Evolutionary conservation across 208 protist species (phyloP).

Genomic region (Trypanosoma boissoni): DNA sequence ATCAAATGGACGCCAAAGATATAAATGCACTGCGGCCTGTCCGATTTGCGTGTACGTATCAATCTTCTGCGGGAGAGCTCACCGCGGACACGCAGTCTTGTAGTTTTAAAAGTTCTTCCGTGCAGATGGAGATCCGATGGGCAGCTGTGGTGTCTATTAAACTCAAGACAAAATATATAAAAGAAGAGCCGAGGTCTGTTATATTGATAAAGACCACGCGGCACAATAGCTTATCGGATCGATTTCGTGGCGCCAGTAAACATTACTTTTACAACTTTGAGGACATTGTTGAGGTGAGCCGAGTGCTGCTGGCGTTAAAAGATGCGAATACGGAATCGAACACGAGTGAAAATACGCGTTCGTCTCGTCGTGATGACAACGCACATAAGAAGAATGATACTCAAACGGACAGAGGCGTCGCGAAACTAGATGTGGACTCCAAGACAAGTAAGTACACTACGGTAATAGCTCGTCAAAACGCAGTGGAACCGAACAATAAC

Average conservation of each 20-base stretch:
- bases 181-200: constrained; percentile 67
- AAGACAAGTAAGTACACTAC: too few species aligned
- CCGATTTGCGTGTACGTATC: constrained; percentile 55
- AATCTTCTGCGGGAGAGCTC: constrained; percentile 64
- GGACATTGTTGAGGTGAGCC: constrained; percentile 66
- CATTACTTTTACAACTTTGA: constrained; percentile 82
- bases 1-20: not conserved
- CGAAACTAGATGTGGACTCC: too few species aligned
- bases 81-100: constrained; percentile 39
- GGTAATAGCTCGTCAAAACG: too few species aligned
- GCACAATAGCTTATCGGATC: constrained; percentile 13
- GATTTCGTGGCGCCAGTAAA: constrained; percentile 24
- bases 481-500: too few species aligned
- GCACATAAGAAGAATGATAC: too few species aligned
- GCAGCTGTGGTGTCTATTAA: constrained; percentile 54
- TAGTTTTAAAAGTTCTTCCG: constrained; percentile 53
- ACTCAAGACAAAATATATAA: constrained; percentile 71
- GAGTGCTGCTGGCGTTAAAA: constrained; percentile 28
- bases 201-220: constrained; percentile 40
- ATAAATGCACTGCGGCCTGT: not conserved
- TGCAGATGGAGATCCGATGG: constrained; percentile 62
- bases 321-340: constrained; percentile 1
- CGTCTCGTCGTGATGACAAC: not conserved
- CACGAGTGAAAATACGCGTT: not conserved
- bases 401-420: too few species aligned